phyloP scores from a whole-genome alignment of 768 basidiomycete genomes.

The Boletus reticuloceps region DNA sequence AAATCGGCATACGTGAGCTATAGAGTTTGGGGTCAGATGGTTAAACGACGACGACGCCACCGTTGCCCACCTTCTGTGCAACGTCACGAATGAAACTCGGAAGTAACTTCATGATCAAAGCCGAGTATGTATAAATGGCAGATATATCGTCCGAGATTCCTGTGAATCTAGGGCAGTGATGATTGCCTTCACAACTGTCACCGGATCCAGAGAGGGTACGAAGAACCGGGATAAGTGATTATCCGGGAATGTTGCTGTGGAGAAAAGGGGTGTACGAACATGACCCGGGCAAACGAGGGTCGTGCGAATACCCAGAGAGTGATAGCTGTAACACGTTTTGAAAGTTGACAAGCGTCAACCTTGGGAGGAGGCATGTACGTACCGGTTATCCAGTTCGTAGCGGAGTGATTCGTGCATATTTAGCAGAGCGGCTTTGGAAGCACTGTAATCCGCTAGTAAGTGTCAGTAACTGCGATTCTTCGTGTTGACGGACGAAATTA shows the following conservation, averaged over 20 bases:
- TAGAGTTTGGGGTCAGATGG: constrained; percentile 9
- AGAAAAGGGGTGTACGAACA: constrained; percentile 77
- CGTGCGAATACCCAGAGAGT: constrained; percentile 76
- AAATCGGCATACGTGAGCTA: constrained; percentile 70
- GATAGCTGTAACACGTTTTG: constrained; percentile 46
- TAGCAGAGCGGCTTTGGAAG: constrained; percentile 88
- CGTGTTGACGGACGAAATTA: constrained; percentile 36
- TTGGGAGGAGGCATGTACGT: constrained; percentile 10
- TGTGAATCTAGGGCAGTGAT: constrained; percentile 80
- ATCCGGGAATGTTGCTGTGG: constrained; percentile 48
- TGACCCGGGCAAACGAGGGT: constrained; percentile 84
- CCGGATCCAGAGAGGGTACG: constrained; percentile 69
- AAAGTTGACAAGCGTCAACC: not conserved
- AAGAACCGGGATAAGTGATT: constrained; percentile 64
- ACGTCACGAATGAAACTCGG: constrained; percentile 78
- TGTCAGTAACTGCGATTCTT: constrained; percentile 5
- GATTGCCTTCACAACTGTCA: constrained; percentile 75
- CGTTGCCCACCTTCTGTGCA: constrained; percentile 61
- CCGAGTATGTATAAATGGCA: constrained; percentile 73
- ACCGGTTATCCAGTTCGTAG: constrained; percentile 84
- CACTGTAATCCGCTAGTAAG: constrained; percentile 76
- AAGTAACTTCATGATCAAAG: constrained; percentile 51
- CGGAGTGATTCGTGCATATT: constrained; percentile 81
- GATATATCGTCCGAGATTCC: constrained; percentile 63
- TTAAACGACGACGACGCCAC: not conserved